Evolutionary conservation across 2,329 filamentous ascomycete genomes (phyloP).

Genomic region (Samsoniella hepiali): DNA sequence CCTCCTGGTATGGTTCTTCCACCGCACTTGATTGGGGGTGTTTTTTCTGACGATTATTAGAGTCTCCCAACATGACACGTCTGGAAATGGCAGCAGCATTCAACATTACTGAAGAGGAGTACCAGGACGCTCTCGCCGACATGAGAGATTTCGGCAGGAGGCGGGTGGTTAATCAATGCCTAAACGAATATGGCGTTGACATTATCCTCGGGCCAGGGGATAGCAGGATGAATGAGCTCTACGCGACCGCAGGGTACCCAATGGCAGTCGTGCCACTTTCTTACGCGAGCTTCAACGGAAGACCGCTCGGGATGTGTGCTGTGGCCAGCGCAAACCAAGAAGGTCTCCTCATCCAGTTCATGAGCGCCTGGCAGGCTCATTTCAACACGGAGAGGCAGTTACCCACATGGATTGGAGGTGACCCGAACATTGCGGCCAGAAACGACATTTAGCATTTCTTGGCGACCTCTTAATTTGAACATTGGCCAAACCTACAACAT

Average conservation of each 20-base stretch:
- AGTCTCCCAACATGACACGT: constrained; percentile 1
- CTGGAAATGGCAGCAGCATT: not conserved
- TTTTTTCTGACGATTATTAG: not conserved
- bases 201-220: constrained; percentile 3
- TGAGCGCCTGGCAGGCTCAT: constrained; percentile 5
- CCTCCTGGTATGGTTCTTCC: not conserved
- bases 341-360: constrained; percentile 4
- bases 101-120: constrained; percentile 1
- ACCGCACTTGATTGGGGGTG: not conserved
- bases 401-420: constrained; percentile 4
- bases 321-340: constrained; percentile 3
- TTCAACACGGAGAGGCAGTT: constrained; percentile 7
- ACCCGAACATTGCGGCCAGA: not conserved
- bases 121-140: not conserved
- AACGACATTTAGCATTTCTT: not conserved
- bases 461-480: not conserved
- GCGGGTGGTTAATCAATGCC: not conserved
- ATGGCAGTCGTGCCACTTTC: constrained; percentile 1
- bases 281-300: constrained; percentile 1
- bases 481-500: not conserved
- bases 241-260: not conserved
- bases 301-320: constrained; percentile 2
- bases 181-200: not conserved
- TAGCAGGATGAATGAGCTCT: constrained; percentile 3
- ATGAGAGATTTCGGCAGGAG: constrained; percentile 8